Percentiles rank a stretch among this genome's conserved stretches.
These are phyloP conservation scores for Skeletonema menzelii DNA, from an alignment of 108 stramenopile genomes.

Conservation along the genomic window DNA sequence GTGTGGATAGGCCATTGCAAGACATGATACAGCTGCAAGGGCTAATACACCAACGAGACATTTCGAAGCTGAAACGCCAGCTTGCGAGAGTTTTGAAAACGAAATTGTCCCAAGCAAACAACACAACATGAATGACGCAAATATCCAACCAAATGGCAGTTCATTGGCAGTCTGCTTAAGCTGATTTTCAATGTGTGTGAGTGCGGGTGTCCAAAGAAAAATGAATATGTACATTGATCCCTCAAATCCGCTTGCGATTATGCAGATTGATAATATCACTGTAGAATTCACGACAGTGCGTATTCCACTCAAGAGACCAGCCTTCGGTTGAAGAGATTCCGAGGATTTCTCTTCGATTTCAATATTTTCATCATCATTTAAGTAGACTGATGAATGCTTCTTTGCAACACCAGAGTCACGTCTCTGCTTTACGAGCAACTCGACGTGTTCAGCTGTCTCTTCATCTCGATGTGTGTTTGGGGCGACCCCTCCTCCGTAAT, in stretches of 20 bases:
- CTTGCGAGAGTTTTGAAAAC: slow-evolving; percentile 68
- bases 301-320: slow-evolving; percentile 59
- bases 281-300: slow-evolving; percentile 56
- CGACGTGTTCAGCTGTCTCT: background rate
- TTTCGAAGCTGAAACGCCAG: slow-evolving; percentile 58
- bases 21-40: slow-evolving; percentile 47
- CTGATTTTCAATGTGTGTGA: slow-evolving; percentile 46
- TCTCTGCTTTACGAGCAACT: background rate
- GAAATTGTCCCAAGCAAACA: slow-evolving; percentile 90
- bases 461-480: background rate
- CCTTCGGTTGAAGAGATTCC: background rate
- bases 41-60: slow-evolving; percentile 62
- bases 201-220: slow-evolving; percentile 95
- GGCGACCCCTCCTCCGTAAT: slow-evolving; percentile 71
- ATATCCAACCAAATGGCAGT: slow-evolving; percentile 95
- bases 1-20: slow-evolving; percentile 40
- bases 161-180: slow-evolving; percentile 38
- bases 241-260: slow-evolving; percentile 92
- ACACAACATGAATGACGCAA: slow-evolving; percentile 94
- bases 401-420: slow-evolving; percentile 8
- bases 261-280: slow-evolving; percentile 74
- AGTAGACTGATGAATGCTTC: slow-evolving; percentile 20
- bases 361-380: slow-evolving; percentile 4
- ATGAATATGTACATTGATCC: slow-evolving; percentile 92
- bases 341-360: background rate